Evolutionary conservation across 495 filamentous ascomycete genomes (phyloP).

Genomic region (Tuber magnatum): DNA sequence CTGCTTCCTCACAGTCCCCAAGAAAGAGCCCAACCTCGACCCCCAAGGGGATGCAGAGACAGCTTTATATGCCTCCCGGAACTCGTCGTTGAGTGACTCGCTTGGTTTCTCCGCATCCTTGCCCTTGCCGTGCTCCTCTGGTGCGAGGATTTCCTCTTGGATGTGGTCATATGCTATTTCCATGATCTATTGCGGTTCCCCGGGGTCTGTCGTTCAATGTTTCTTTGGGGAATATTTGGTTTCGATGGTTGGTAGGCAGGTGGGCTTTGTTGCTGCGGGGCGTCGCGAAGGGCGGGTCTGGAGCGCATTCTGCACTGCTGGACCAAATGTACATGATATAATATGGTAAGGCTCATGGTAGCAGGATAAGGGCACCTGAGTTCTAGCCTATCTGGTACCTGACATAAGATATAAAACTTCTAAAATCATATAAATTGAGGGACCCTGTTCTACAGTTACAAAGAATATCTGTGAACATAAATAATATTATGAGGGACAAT

Average conservation of each 20-base stretch:
- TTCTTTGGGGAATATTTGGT: background rate
- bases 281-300: background rate
- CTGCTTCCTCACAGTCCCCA: conserved; percentile 83
- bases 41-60: conserved; percentile 90
- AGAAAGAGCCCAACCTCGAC: conserved; percentile 74
- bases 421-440: too few relatives aligned
- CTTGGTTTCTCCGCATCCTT: conserved; percentile 49
- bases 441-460: too few relatives aligned
- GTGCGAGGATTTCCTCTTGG: conserved; percentile 65
- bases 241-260: background rate
- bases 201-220: background rate
- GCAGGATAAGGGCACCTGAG: too few relatives aligned
- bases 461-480: too few relatives aligned
- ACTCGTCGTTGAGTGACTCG: conserved; percentile 69
- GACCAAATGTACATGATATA: too few relatives aligned
- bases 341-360: too few relatives aligned
- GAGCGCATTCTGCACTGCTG: background rate
- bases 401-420: too few relatives aligned
- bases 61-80: conserved; percentile 91
- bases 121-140: conserved; percentile 44
- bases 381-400: too few relatives aligned
- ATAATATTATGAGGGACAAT: too few relatives aligned
- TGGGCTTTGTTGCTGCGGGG: background rate
- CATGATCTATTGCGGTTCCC: conserved; percentile 51
- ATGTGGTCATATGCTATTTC: conserved; percentile 98